A percentile compares a stretch with the other conserved stretches of the same genome.
These are phyloP conservation scores for Saturnispora mendoncae DNA, from an alignment of 805 yeast genomes.

Conservation along the genomic window DNA sequence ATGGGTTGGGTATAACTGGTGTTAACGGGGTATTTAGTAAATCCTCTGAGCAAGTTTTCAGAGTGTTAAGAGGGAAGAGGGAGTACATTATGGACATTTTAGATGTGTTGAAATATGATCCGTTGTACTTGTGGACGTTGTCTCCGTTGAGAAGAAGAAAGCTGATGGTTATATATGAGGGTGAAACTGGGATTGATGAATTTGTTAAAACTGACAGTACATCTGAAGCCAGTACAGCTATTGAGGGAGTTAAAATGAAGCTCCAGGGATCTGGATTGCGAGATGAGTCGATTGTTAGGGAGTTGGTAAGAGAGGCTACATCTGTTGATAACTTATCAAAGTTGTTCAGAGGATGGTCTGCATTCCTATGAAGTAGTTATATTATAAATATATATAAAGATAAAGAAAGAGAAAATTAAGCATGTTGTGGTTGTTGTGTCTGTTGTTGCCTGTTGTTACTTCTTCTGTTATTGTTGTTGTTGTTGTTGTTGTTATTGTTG, in stretches of 20 bases:
- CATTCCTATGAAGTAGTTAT: constrained; percentile 40
- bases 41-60: constrained; percentile 65
- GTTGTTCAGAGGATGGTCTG: constrained; percentile 80
- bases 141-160: constrained; percentile 61
- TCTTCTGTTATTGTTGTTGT: constrained; percentile 8
- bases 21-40: constrained; percentile 65
- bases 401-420: background rate
- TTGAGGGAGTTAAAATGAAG: constrained; percentile 63
- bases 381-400: background rate
- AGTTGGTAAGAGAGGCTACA: constrained; percentile 68
- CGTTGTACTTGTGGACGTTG: constrained; percentile 83
- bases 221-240: constrained; percentile 73
- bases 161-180: constrained; percentile 35
- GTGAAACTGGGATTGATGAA: constrained; percentile 16
- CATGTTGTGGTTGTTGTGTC: constrained; percentile 11
- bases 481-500: constrained; percentile 9
- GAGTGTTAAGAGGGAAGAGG: constrained; percentile 54
- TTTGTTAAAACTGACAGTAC: constrained; percentile 27
- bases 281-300: constrained; percentile 77
- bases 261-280: constrained; percentile 59
- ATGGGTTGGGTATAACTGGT: constrained; percentile 89
- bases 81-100: constrained; percentile 72
- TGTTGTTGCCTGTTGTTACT: constrained; percentile 25
- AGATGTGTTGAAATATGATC: constrained; percentile 86
- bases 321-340: constrained; percentile 58